A percentile compares a stretch with the other conserved stretches of the same genome.
Conservation (phyloP, 164 flowering plant species). For the Vitis labrusca region DNA sequence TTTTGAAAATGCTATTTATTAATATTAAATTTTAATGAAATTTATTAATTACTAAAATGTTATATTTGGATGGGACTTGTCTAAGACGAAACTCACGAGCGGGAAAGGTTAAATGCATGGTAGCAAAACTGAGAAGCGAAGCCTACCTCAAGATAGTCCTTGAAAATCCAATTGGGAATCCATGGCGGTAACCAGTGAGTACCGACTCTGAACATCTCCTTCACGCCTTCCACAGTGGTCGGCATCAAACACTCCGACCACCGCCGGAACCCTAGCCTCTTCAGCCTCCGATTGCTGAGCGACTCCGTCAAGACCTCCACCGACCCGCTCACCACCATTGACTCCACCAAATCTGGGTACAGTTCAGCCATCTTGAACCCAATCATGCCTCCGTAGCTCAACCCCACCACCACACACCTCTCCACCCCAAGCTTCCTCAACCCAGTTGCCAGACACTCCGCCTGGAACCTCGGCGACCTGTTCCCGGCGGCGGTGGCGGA, state of each 20-base stretch:
- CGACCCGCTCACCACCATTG: conserved; percentile 25
- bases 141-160: conserved; percentile 28
- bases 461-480: conserved; percentile 35
- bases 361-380: conserved; percentile 38
- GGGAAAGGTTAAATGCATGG: too few species aligned
- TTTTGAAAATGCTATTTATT: too few species aligned
- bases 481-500: conserved; percentile 27
- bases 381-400: conserved; percentile 46
- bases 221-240: conserved; percentile 15
- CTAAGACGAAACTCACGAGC: too few species aligned
- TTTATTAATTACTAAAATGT: too few species aligned
- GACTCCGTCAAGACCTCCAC: conserved; percentile 32
- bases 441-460: conserved; percentile 32
- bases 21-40: too few species aligned
- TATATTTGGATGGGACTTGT: too few species aligned
- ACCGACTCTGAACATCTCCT: conserved; percentile 10
- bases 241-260: conserved; percentile 36
- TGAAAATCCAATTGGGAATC: conserved; percentile 21
- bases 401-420: conserved; percentile 35
- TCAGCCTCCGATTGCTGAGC: not conserved
- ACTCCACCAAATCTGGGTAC: conserved; percentile 31
- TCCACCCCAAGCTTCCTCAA: conserved; percentile 34
- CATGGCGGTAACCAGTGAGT: conserved; percentile 16
- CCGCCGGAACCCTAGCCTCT: conserved; percentile 17
- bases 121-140: too few species aligned